Evolutionary conservation across 202 grass and related monocot species (phyloP).

Genomic region (Eragrostis tef): DNA sequence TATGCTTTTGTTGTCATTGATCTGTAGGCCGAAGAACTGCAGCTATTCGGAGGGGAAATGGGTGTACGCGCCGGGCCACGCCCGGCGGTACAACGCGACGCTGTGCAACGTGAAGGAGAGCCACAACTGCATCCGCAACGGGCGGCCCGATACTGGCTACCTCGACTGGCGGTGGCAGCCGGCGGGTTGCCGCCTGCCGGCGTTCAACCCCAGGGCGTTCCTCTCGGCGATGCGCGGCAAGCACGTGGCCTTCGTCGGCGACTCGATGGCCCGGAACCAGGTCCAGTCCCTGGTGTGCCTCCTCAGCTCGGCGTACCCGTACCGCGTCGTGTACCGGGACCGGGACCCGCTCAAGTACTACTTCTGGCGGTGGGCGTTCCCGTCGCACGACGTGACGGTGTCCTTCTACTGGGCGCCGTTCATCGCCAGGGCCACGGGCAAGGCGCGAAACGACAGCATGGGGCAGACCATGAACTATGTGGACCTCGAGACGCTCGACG

Average conservation of each 20-base stretch:
- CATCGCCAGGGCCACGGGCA: constrained; percentile 49
- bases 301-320: constrained; percentile 40
- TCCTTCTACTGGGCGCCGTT: constrained; percentile 69
- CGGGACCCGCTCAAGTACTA: neutral
- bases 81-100: constrained; percentile 51
- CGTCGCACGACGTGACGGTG: constrained; percentile 53
- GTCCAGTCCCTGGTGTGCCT: constrained; percentile 62
- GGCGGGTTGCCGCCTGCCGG: constrained; percentile 43
- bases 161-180: constrained; percentile 71
- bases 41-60: constrained; percentile 51
- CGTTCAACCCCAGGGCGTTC: constrained; percentile 45
- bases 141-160: constrained; percentile 52
- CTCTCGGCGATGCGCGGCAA: constrained; percentile 39
- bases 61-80: constrained; percentile 40
- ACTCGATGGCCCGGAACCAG: constrained; percentile 66
- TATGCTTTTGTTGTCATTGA: neutral
- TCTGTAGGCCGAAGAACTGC: constrained; percentile 27
- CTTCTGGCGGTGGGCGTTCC: constrained; percentile 65
- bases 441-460: constrained; percentile 1
- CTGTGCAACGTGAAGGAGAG: constrained; percentile 47
- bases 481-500: constrained; percentile 45
- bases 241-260: constrained; percentile 58
- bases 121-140: constrained; percentile 58
- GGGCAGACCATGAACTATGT: constrained; percentile 30
- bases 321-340: constrained; percentile 14